Conservation (phyloP, 2,329 filamentous ascomycete genomes). For the Gnomoniopsis sp. region DNA sequence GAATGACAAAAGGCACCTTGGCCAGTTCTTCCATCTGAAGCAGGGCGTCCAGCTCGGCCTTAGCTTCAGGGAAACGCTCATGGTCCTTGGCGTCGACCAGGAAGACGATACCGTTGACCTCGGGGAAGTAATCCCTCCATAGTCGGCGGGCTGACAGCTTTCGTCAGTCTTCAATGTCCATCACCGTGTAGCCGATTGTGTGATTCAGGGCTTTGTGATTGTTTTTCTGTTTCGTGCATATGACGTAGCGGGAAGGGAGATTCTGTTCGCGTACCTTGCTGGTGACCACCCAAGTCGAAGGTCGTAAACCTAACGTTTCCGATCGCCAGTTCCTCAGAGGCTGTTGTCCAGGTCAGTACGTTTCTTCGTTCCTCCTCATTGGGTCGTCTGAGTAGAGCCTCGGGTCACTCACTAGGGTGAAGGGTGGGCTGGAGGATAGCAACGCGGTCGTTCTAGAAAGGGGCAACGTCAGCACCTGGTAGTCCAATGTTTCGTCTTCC, state of each 20-base stretch:
- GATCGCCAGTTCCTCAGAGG: constrained; percentile 88
- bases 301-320: constrained; percentile 94
- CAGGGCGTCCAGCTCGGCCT: constrained; percentile 93
- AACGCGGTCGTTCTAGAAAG: constrained; percentile 77
- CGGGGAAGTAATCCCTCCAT: constrained; percentile 96
- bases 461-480: constrained; percentile 10
- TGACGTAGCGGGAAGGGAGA: neutral
- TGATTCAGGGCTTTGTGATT: neutral
- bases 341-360: constrained; percentile 37
- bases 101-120: constrained; percentile 96
- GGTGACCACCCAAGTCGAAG: constrained; percentile 89
- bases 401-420: constrained; percentile 69
- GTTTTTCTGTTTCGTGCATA: neutral
- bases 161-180: constrained; percentile 3
- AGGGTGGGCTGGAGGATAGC: constrained; percentile 87
- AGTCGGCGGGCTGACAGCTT: constrained; percentile 69
- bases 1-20: constrained; percentile 92
- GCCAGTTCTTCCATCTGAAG: constrained; percentile 94
- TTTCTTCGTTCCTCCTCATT: neutral
- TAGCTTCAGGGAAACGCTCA: constrained; percentile 90
- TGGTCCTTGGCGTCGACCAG: constrained; percentile 96
- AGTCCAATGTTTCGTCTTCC: neutral
- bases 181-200: neutral
- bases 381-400: neutral
- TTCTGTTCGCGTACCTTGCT: constrained; percentile 64